Evolutionary conservation across 257 asterid species (phyloP), one percentile per base, ranked within the genome.

Genomic region (Solanum habrochaites): DNA sequence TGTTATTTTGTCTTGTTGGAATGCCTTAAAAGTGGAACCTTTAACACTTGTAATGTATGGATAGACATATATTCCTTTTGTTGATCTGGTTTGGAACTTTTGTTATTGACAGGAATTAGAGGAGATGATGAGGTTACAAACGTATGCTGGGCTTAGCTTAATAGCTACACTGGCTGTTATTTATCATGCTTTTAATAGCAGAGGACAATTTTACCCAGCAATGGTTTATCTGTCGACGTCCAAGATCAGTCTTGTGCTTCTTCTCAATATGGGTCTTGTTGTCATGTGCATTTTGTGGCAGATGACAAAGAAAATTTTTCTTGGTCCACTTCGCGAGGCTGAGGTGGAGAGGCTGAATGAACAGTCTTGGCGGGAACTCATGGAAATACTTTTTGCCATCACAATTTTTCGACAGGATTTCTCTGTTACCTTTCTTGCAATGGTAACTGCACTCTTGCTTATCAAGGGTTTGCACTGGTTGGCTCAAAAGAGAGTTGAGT

Each of bases 261-360:
- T 97, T 85, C 90, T 97, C 90, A 97, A 97, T 86, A 94, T 91
- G 98, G 97, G 99, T 60, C 91, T 97, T 88, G 98, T 93, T 85
- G 14, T 91, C 43, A 95, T 97, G 99, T 97, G 98, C 90, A 91
- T 91, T 85, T 73, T 94, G 91, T 97, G 98, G 99, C 97, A 97
- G 94, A 84, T 95, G 85, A 94, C 98, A 83, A 97, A 95, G 94
- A 97, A 93, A 88, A 86, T 95, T 82, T 97, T 97, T 91, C 98
- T 97, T 43, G 99, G 99, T 49, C 88, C 95, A 8, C 98, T 97
- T 11, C 93, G 99, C 25, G 99, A 97, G 93, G 99, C 99, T 3
- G 99, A 97, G 92, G 93, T 95, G n/a, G 99, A 97, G 90, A 94
- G 99, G 94, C 93, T 97, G 88, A 97, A 97, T 10, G 99, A 97